A percentile compares a stretch with the other conserved stretches of the same genome.
Evolutionary conservation across 2,329 filamentous ascomycete genomes (phyloP).

Genomic region (Colletotrichum somersetense): DNA sequence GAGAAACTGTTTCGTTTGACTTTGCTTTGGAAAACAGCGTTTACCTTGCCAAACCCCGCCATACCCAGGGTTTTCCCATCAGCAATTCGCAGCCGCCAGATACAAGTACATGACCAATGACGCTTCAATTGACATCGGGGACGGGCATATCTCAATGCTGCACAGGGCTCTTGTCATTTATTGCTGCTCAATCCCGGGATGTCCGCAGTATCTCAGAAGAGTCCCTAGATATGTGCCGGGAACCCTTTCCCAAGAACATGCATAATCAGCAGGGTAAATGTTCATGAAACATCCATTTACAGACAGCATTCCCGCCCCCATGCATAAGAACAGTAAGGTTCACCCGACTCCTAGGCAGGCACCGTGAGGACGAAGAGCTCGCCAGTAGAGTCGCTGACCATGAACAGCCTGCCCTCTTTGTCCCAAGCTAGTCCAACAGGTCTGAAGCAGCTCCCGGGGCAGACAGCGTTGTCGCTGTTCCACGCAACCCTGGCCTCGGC

Average conservation of each 20-base stretch:
- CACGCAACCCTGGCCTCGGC: conserved; percentile 62
- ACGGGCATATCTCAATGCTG: neutral
- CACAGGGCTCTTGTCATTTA: neutral
- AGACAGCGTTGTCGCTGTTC: conserved; percentile 62
- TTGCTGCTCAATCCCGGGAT: neutral
- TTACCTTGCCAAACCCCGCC: conserved; percentile 6
- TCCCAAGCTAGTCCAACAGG: conserved; percentile 71
- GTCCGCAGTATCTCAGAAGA: neutral
- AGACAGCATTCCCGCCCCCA: neutral
- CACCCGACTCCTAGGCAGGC: conserved; percentile 19
- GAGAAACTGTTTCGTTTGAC: conserved; percentile 15
- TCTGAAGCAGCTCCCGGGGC: conserved; percentile 71
- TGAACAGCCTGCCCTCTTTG: conserved; percentile 67
- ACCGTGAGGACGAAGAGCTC: conserved; percentile 71
- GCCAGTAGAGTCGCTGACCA: conserved; percentile 73
- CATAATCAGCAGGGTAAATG: neutral
- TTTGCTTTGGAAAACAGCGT: conserved; percentile 21
- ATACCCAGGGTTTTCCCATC: neutral
- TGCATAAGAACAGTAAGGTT: neutral
- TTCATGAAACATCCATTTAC: neutral
- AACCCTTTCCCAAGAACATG: neutral
- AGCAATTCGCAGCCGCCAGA: neutral
- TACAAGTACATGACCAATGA: neutral
- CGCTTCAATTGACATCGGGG: neutral
- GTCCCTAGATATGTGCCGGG: conserved; percentile 11